Base-by-base conservation (phyloP, 202 grass and related monocot genomes). In the Carex arenaria region DNA sequence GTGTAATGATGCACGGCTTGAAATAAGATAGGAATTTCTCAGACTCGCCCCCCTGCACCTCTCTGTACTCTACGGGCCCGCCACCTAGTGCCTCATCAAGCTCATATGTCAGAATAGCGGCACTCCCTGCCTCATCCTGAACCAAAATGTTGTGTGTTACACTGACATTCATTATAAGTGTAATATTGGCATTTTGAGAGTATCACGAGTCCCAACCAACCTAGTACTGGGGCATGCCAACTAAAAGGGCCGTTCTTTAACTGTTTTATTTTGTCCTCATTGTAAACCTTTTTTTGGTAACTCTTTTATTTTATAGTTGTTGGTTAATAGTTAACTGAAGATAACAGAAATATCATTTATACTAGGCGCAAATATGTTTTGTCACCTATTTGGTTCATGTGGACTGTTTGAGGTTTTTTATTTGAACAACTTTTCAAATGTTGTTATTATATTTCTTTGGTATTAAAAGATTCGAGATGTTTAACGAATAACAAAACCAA, bases 1-100 rank as follows among this genome's bases (percentile, higher is more conserved):
- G 96, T 71, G 93, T 87, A 79, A 99, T 94, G 76, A 99, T 95
- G 70, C 93, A 93, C 56, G 96, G 96, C 83, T 92, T 95, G 88
- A 99, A 99, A 77, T 94, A 95, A 22, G 93, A 90, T 20, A 99
- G 91, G 66, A 99, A 88, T 49, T 89, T 95, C 67, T 99, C 93
- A 18, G 93, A 93, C 94, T 99, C 96, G 81, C 89, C 86, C 38
- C 93, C 96, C 86, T 99, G 96, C 12, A 89, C 66, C 83, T 99
- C 96, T 59, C 93, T 84, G 75, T 99, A 96, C 81, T 99, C 93
- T 36, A 99, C 93, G 72, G 93, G 89, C 67, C 96, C 93, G 1
- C 91, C 93, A 65, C 96, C 96, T 54, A 99, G 91, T 1, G 93
- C 83, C 84, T 88, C 96, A 80, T 94, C 96, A 70, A 99, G 85